Evolutionary conservation across 345 rosid species (phyloP).

Genomic region (Eutrema japonicum): DNA sequence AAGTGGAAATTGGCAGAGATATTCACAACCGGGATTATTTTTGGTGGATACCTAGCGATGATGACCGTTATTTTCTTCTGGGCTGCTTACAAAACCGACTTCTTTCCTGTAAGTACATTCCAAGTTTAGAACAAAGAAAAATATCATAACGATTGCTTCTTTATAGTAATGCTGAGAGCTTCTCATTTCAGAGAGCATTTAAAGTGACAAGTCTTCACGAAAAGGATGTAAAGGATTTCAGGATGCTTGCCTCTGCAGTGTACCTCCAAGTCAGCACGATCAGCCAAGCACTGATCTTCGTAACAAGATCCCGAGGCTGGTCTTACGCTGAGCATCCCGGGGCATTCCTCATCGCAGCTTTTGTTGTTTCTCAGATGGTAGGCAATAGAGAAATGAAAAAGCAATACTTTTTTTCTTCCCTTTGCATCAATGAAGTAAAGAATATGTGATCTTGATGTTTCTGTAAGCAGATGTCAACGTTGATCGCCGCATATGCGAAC

Average conservation of each 20-base stretch:
- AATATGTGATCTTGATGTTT: constrained; percentile 2
- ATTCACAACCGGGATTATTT: constrained; percentile 72
- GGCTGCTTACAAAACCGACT: constrained; percentile 61
- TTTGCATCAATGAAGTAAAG: not conserved
- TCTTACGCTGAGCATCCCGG: constrained; percentile 73
- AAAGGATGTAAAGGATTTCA: constrained; percentile 52
- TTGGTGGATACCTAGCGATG: constrained; percentile 71
- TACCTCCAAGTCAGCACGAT: constrained; percentile 79
- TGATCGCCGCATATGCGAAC: constrained; percentile 71
- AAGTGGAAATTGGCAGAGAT: constrained; percentile 79
- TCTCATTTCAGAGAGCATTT: constrained; percentile 51
- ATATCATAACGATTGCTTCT: not conserved
- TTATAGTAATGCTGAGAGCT: constrained; percentile 2
- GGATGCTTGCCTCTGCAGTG: constrained; percentile 43
- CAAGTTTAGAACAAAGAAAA: constrained; percentile 9
- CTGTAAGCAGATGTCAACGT: constrained; percentile 57
- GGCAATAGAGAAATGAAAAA: not conserved
- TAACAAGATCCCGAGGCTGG: constrained; percentile 80
- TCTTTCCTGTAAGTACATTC: constrained; percentile 56
- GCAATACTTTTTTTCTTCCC: not conserved
- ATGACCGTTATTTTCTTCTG: constrained; percentile 78
- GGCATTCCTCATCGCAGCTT: constrained; percentile 48
- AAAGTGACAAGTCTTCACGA: constrained; percentile 47
- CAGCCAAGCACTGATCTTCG: constrained; percentile 84
- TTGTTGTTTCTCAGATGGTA: constrained; percentile 71